Percentiles rank a stretch among this genome's conserved stretches.
phyloP scores from a whole-genome alignment of 176 grass and related monocot species.

The Oryza punctata region DNA sequence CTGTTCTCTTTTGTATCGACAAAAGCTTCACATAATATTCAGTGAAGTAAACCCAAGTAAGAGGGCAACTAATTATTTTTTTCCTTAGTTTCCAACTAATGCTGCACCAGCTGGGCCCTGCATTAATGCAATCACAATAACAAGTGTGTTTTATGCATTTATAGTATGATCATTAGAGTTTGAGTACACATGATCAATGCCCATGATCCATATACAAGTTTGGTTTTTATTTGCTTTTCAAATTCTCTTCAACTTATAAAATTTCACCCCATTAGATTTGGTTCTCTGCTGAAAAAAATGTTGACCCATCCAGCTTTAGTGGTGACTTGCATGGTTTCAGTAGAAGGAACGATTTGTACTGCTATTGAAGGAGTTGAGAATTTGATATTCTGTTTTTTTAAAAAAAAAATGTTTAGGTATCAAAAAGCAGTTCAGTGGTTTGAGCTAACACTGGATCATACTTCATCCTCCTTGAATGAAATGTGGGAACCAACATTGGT shows the following conservation, averaged over 20 bases:
- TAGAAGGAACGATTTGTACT: not conserved
- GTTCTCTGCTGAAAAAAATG: constrained; percentile 37
- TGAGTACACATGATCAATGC: not conserved
- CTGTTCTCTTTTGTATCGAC: not conserved
- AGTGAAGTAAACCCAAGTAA: not conserved
- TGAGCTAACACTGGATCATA: constrained; percentile 72
- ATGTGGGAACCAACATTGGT: constrained; percentile 99
- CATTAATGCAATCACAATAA: not conserved
- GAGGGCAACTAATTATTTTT: not conserved
- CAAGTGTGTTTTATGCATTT: constrained; percentile 14
- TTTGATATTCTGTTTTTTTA: constrained; percentile 38
- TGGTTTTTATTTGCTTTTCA: constrained; percentile 1
- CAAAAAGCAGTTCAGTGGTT: constrained; percentile 85
- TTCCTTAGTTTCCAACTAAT: not conserved
- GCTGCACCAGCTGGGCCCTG: not conserved
- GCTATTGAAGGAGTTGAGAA: not conserved
- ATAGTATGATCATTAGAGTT: not conserved
- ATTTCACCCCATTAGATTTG: constrained; percentile 29
- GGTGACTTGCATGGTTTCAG: not conserved
- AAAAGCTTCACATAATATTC: not conserved
- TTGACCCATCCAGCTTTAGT: constrained; percentile 5
- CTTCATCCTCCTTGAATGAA: constrained; percentile 75
- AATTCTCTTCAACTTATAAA: constrained; percentile 27
- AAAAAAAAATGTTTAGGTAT: constrained; percentile 62
- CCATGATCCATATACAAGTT: constrained; percentile 12